phyloP scores from a whole-genome alignment of 192 early-diverging fungal genomes.

The Coemansia sp. region DNA sequence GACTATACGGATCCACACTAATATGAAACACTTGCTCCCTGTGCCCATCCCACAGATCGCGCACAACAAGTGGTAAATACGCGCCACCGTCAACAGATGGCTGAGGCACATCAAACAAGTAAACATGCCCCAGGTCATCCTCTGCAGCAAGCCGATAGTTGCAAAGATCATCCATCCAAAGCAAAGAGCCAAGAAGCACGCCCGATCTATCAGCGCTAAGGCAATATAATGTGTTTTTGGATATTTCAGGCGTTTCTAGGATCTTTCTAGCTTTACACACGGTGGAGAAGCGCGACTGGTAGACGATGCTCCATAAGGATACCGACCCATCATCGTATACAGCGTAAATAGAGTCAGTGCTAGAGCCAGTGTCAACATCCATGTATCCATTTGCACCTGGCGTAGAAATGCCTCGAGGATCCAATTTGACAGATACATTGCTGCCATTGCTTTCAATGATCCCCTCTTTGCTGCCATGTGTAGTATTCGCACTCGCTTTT shows the following conservation, averaged over 20 bases:
- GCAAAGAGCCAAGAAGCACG: slow-evolving; percentile 9
- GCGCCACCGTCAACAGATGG: background rate
- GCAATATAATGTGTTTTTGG: background rate
- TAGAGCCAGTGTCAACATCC: background rate
- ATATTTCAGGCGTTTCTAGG: slow-evolving; percentile 11
- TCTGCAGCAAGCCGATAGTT: slow-evolving; percentile 15
- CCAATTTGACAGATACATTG: background rate
- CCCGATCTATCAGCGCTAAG: background rate
- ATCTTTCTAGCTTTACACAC: slow-evolving; percentile 8
- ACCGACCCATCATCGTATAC: slow-evolving; percentile 36
- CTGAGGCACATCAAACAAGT: slow-evolving; percentile 17
- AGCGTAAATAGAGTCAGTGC: slow-evolving; percentile 8
- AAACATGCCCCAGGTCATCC: slow-evolving; percentile 44
- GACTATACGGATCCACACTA: slow-evolving; percentile 54
- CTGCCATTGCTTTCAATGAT: background rate
- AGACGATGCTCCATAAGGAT: slow-evolving; percentile 27
- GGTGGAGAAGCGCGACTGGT: background rate
- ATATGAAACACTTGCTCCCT: slow-evolving; percentile 51
- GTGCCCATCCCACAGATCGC: slow-evolving; percentile 50
- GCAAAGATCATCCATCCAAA: slow-evolving; percentile 6
- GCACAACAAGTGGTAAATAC: slow-evolving; percentile 10
- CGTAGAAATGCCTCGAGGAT: background rate
- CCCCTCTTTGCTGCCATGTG: background rate
- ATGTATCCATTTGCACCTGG: background rate
- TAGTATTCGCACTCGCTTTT: background rate